Base-by-base conservation (phyloP, 192 early-diverging fungal species). In the Cetraspora pellucida region DNA sequence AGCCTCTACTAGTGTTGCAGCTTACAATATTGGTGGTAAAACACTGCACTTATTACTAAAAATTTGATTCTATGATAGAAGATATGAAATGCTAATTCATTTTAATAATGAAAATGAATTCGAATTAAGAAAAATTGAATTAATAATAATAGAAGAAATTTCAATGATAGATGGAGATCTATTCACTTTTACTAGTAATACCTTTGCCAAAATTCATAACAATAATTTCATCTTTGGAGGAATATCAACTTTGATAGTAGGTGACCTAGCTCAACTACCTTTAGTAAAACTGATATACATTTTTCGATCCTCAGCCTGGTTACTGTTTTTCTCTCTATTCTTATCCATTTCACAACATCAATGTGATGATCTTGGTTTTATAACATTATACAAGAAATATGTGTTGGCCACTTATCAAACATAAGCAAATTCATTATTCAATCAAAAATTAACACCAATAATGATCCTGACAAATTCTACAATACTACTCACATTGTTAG, bases 71-170 rank as follows among this genome's bases (percentile, higher is more conserved):
- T 9, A 8, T 46, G 5, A 46, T 3, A n/a, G 6, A 7, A 23
- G 27, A 27, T 69, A 47, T 50, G 10, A 69, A 49, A 69, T 45
- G 0, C 14, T 69, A 27, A 21, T 21, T 7, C 27, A n/a, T 6
- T n/a, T 9, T n/a, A 49, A 47, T 13, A 4, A 49, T n/a, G 16
- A 19, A 28, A 2, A 21, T 13, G 21, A 50, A 69, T 25, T 8
- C 0, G 44, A 69, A 49, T 3, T 69, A 3, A n/a, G 1, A 25
- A 19, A 69, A 69, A 50, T 69, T 5, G 27, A 46, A 27, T 16
- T 23, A 0, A 21, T 69, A 9, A 69, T 69, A 50, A 69, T 69
- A 16, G 67, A 69, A 10, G 67, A 69, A 21, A 27, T 69, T 6
- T 69, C 67, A 27, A 69, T 69, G 45, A 21, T 69, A 10, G 19